Evolutionary conservation across 805 yeast genomes (phyloP).

Genomic region (Metschnikowia baotianmanensis): DNA sequence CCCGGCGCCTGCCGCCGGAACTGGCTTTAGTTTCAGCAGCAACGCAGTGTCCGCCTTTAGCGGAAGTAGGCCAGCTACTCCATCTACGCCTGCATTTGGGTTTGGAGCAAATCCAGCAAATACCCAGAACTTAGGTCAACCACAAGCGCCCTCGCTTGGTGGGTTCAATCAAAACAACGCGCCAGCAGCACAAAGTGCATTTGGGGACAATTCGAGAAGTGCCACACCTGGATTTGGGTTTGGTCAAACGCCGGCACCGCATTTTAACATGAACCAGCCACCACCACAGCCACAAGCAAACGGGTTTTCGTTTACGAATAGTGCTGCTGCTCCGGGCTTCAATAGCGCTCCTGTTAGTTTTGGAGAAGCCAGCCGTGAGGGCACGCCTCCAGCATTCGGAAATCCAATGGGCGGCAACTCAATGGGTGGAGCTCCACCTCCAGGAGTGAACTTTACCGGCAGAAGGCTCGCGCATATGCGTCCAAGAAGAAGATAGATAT

Average conservation of each 20-base stretch:
- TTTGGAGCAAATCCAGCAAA: slow-evolving; percentile 4
- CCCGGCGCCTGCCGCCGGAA: slow-evolving; percentile 1
- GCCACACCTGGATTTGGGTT: slow-evolving; percentile 8
- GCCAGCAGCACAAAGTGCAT: slow-evolving; percentile 7
- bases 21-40: slow-evolving; percentile 16
- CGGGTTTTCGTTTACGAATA: slow-evolving; percentile 16
- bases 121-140: slow-evolving; percentile 2
- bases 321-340: slow-evolving; percentile 11
- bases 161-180: slow-evolving; percentile 7
- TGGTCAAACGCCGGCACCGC: slow-evolving; percentile 5
- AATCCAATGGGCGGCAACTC: slow-evolving; percentile 10
- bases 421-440: slow-evolving; percentile 21
- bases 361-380: slow-evolving; percentile 18
- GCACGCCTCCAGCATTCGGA: slow-evolving; percentile 20
- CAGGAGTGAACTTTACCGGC: slow-evolving; percentile 19
- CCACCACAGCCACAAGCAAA: slow-evolving; percentile 4
- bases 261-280: slow-evolving; percentile 1
- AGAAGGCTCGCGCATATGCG: slow-evolving; percentile 37
- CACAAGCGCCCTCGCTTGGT: slow-evolving; percentile 1
- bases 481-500: slow-evolving; percentile 24
- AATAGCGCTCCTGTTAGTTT: slow-evolving; percentile 18
- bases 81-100: slow-evolving; percentile 7
- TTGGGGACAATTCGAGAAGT: slow-evolving; percentile 11
- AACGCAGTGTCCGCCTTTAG: slow-evolving; percentile 7
- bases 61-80: slow-evolving; percentile 14